Evolutionary conservation across 345 rosid species (phyloP).

Genomic region (Trapa bicornis): DNA sequence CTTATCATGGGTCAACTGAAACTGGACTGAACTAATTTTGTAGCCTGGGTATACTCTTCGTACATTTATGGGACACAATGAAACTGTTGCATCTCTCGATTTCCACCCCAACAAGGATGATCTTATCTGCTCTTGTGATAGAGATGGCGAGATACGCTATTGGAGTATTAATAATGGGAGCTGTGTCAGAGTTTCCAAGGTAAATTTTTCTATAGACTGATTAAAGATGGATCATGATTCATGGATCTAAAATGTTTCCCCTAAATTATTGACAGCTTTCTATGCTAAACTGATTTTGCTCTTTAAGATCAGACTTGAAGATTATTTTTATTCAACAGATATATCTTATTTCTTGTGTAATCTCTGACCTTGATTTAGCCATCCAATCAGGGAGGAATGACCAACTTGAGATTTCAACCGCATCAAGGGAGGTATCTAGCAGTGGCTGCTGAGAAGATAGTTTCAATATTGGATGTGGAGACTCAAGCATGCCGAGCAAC

Average conservation of each 20-base stretch:
- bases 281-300: neutral
- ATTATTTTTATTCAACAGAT: neutral
- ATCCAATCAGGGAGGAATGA: slow-evolving; percentile 56
- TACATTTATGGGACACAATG: slow-evolving; percentile 66
- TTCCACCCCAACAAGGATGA: slow-evolving; percentile 89
- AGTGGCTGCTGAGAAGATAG: slow-evolving; percentile 64
- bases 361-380: neutral
- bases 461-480: slow-evolving; percentile 68
- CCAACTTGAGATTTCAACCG: slow-evolving; percentile 78
- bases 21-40: slow-evolving; percentile 14
- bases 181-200: slow-evolving; percentile 71
- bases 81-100: slow-evolving; percentile 66
- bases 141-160: slow-evolving; percentile 79
- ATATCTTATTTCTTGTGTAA: neutral
- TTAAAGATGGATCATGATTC: neutral
- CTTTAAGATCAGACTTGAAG: neutral
- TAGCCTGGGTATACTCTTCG: slow-evolving; percentile 86
- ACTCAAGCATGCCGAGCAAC: slow-evolving; percentile 56
- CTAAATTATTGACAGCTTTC: neutral
- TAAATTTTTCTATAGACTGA: slow-evolving; percentile 13
- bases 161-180: slow-evolving; percentile 86
- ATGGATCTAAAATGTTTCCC: neutral
- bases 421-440: slow-evolving; percentile 71
- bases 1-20: neutral
- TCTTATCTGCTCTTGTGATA: slow-evolving; percentile 90